phyloP scores from a whole-genome alignment of 805 yeast genomes.

The Priceomyces medius region DNA sequence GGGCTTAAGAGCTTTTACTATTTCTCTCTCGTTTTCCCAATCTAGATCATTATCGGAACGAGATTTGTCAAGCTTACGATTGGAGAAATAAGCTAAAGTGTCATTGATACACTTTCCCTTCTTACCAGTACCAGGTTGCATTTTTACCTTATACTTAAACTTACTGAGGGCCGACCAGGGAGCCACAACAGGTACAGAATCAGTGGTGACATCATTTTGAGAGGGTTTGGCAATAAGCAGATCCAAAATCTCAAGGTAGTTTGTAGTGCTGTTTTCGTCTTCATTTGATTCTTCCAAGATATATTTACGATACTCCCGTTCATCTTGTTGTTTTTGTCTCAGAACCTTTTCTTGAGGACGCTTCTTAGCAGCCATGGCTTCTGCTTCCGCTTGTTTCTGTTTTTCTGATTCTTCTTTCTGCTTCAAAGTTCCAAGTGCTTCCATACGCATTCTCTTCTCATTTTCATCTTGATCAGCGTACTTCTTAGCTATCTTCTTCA shows the following conservation, averaged over 20 bases:
- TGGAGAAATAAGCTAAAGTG: conserved; percentile 55
- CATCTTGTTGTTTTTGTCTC: conserved; percentile 45
- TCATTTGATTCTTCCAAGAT: conserved; percentile 32
- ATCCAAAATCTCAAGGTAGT: conserved; percentile 46
- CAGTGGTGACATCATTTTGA: conserved; percentile 51
- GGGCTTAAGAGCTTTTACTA: conserved; percentile 56
- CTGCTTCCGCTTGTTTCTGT: conserved; percentile 14
- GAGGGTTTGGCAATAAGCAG: conserved; percentile 45
- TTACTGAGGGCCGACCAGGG: conserved; percentile 84
- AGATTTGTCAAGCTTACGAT: conserved; percentile 41
- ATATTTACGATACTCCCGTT: conserved; percentile 46
- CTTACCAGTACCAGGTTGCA: conserved; percentile 77
- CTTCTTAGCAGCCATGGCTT: conserved; percentile 19
- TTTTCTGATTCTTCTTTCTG: conserved; percentile 38
- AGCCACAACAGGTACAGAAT: conserved; percentile 82
- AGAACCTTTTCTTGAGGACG: conserved; percentile 33
- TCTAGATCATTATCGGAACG: conserved; percentile 53
- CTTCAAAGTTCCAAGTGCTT: conserved; percentile 80
- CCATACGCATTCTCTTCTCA: conserved; percentile 72
- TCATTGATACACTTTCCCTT: conserved; percentile 86
- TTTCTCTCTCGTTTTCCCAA: conserved; percentile 69
- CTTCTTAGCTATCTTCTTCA: conserved; percentile 78
- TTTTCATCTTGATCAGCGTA: conserved; percentile 92
- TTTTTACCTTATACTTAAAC: conserved; percentile 76
- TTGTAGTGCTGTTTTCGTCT: conserved; percentile 27